Conservation (phyloP, 257 asterid species). For the Ocimum tenuiflorum region DNA sequence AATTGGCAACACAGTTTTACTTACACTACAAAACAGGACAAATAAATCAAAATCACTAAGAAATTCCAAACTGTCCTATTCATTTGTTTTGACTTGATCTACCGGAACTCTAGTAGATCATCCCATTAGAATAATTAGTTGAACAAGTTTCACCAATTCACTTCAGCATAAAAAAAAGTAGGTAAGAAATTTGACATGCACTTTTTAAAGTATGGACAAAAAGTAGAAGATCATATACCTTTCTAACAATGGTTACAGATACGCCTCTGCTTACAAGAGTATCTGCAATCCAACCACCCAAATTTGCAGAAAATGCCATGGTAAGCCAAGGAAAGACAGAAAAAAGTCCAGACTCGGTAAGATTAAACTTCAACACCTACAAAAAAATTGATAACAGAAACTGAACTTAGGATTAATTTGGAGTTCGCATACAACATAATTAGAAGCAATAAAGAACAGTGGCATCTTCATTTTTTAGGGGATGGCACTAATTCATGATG, state of each 20-base stretch:
- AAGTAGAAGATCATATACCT: slow-evolving; percentile 36
- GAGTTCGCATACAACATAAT: neutral
- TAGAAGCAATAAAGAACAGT: neutral
- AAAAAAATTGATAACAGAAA: slow-evolving; percentile 17
- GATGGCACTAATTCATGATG: no score
- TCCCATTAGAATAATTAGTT: no score
- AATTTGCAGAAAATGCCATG: slow-evolving; percentile 79
- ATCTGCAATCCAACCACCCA: slow-evolving; percentile 94
- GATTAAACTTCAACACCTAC: slow-evolving; percentile 84
- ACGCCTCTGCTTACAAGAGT: slow-evolving; percentile 75
- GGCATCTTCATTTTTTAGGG: neutral
- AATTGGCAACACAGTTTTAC: no score
- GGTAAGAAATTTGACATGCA: no score
- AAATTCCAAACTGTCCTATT: no score
- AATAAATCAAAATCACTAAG: no score
- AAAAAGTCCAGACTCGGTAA: slow-evolving; percentile 65
- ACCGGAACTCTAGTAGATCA: no score
- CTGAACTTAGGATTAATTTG: neutral
- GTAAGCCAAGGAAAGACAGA: slow-evolving; percentile 88
- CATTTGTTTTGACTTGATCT: no score
- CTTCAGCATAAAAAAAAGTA: no score
- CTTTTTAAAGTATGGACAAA: neutral
- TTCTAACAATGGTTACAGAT: slow-evolving; percentile 69
- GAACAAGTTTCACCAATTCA: no score
- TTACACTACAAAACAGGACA: no score